Evolutionary conservation across 176 grass and related monocot genomes (phyloP).

Genomic region (Oryza rufipogon): DNA sequence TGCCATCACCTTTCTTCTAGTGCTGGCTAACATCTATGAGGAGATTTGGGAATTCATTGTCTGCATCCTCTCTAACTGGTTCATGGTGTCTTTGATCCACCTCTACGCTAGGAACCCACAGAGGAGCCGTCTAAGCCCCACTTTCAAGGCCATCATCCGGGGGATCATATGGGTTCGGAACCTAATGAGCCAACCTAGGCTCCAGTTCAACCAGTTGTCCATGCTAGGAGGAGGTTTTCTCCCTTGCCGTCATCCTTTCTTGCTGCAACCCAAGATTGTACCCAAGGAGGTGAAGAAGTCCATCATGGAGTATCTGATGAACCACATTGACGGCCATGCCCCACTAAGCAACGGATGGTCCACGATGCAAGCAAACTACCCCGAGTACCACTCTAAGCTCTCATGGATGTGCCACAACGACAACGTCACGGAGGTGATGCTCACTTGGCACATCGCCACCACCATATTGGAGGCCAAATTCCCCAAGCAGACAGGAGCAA

Average conservation of each 20-base stretch:
- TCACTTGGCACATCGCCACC: conserved; percentile 22
- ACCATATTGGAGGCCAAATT: not conserved
- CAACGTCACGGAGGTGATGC: not conserved
- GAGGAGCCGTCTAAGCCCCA: not conserved
- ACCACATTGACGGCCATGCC: no score
- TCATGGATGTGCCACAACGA: not conserved
- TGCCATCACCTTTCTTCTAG: conserved; percentile 19
- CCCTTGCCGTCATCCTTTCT: no score
- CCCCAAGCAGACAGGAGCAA: not conserved
- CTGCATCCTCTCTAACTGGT: conserved; percentile 41
- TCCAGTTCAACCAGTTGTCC: conserved; percentile 6
- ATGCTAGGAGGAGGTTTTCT: not conserved
- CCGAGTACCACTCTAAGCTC: not conserved
- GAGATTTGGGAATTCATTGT: conserved; percentile 28
- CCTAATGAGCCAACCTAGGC: not conserved
- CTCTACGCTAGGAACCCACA: not conserved
- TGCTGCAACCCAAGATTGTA: not conserved
- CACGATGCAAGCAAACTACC: not conserved
- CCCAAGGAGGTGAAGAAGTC: not conserved
- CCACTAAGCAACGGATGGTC: not conserved
- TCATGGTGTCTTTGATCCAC: conserved; percentile 20
- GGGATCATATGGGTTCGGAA: not conserved
- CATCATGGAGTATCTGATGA: not conserved
- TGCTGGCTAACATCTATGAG: conserved; percentile 2
- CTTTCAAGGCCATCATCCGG: not conserved